Percentiles rank a stretch among this genome's conserved stretches.
phyloP scores from a whole-genome alignment of 2,329 filamentous ascomycete species.

The Ophiosphaerella narmari region DNA sequence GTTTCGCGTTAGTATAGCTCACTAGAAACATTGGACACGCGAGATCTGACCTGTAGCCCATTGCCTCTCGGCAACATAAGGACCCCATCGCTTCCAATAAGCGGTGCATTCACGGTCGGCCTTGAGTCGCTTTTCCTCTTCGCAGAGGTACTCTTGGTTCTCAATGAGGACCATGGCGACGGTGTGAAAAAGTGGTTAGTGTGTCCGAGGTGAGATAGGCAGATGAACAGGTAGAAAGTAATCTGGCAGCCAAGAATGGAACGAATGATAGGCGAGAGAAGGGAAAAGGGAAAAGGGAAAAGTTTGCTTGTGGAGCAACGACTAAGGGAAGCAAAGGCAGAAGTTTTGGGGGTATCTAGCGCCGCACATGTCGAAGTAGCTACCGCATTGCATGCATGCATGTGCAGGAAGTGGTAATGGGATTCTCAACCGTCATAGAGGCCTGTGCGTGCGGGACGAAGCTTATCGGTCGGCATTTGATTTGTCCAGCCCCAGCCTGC shows the following conservation, averaged over 20 bases:
- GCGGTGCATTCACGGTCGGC: conserved; percentile 81
- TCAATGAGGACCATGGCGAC: conserved; percentile 83
- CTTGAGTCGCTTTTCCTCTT: conserved; percentile 87
- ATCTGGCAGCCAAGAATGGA: conserved; percentile 16
- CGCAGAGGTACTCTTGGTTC: conserved; percentile 81
- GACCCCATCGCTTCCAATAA: conserved; percentile 99
- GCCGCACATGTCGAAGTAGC: conserved; percentile 19
- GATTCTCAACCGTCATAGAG: conserved; percentile 25
- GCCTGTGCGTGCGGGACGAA: conserved; percentile 22
- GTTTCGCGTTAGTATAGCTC: conserved; percentile 37
- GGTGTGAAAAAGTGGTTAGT: conserved; percentile 1
- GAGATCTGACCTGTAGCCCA: conserved; percentile 80
- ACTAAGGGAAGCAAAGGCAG: conserved; percentile 12
- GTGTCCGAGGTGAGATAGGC: neutral
- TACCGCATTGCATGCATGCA: conserved; percentile 39
- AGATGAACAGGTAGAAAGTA: conserved; percentile 18
- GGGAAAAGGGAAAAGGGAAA: neutral
- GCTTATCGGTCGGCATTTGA: conserved; percentile 26
- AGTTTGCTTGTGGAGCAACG: conserved; percentile 8
- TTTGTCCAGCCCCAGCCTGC: conserved; percentile 15
- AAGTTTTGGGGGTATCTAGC: conserved; percentile 18
- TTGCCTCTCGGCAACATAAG: conserved; percentile 90
- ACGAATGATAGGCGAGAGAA: conserved; percentile 7
- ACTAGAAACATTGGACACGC: neutral
- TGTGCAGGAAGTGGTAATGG: conserved; percentile 41